phyloP scores from a whole-genome alignment of 2,329 filamentous ascomycete species.

The Colletotrichum costaricense region DNA sequence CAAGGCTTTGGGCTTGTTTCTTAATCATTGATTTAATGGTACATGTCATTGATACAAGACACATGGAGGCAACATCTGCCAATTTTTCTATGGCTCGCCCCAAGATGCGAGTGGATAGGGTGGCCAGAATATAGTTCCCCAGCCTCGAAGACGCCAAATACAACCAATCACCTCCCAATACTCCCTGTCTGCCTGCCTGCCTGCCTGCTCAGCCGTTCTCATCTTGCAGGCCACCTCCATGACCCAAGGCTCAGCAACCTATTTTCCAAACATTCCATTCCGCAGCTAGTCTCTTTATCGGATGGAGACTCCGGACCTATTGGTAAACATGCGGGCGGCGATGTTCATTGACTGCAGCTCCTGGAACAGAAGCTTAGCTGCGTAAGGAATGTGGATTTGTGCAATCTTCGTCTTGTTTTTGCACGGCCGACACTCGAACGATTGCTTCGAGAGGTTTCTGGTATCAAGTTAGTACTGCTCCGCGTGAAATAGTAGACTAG shows the following conservation, averaged over 20 bases:
- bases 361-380: slow-evolving; percentile 97
- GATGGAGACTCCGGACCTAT: slow-evolving; percentile 79
- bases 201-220: background rate
- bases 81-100: slow-evolving; percentile 9
- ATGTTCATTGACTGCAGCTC: slow-evolving; percentile 99
- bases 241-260: background rate
- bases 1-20: background rate
- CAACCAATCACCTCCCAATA: slow-evolving; percentile 4
- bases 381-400: slow-evolving; percentile 97
- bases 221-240: background rate
- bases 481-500: background rate
- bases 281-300: slow-evolving; percentile 55
- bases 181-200: background rate
- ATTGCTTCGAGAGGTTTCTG: slow-evolving; percentile 93
- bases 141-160: slow-evolving; percentile 25
- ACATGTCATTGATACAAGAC: slow-evolving; percentile 28
- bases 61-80: slow-evolving; percentile 7
- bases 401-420: slow-evolving; percentile 99
- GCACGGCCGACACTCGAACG: slow-evolving; percentile 96
- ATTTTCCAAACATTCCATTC: background rate
- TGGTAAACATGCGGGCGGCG: slow-evolving; percentile 95
- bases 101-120: background rate
- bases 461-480: slow-evolving; percentile 46
- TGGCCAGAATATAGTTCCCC: slow-evolving; percentile 1
- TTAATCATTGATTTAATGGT: slow-evolving; percentile 9